phyloP scores from a whole-genome alignment of 179 eudicot species.

The Heliamphora pulchella region DNA sequence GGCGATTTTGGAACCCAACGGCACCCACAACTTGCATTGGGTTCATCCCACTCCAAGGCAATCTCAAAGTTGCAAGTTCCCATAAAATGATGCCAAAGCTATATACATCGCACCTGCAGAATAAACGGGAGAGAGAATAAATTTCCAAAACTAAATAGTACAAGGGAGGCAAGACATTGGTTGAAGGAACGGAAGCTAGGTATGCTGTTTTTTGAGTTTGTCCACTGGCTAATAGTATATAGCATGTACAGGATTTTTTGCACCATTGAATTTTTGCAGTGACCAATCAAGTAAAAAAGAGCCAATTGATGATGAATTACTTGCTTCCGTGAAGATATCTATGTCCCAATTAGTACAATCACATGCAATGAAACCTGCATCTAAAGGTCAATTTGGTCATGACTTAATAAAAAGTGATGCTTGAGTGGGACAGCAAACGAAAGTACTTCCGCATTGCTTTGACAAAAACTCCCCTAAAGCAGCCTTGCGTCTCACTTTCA shows the following conservation, averaged over 20 bases:
- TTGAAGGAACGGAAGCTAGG: background rate
- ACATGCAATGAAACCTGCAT: background rate
- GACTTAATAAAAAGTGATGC: too few relatives aligned
- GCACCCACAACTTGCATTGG: conserved; percentile 99
- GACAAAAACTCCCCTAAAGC: background rate
- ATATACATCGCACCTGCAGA: conserved; percentile 89
- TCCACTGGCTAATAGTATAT: background rate
- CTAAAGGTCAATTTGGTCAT: background rate
- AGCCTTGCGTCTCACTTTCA: too few relatives aligned
- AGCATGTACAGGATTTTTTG: background rate
- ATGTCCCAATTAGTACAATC: background rate
- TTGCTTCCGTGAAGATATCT: background rate
- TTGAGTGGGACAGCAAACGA: too few relatives aligned
- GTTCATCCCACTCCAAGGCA: conserved; percentile 99
- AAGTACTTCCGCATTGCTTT: background rate
- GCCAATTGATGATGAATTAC: background rate
- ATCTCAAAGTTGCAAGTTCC: conserved; percentile 89
- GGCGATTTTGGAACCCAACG: conserved; percentile 93
- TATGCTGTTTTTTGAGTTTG: background rate
- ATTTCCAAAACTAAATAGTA: background rate
- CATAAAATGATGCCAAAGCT: conserved; percentile 95
- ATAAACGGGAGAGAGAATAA: conserved; percentile 5
- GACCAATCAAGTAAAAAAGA: background rate
- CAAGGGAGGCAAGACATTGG: background rate
- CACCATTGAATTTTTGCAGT: background rate